phyloP scores from a whole-genome alignment of 2,329 filamentous ascomycete species.

The Diplodia sapinea region DNA sequence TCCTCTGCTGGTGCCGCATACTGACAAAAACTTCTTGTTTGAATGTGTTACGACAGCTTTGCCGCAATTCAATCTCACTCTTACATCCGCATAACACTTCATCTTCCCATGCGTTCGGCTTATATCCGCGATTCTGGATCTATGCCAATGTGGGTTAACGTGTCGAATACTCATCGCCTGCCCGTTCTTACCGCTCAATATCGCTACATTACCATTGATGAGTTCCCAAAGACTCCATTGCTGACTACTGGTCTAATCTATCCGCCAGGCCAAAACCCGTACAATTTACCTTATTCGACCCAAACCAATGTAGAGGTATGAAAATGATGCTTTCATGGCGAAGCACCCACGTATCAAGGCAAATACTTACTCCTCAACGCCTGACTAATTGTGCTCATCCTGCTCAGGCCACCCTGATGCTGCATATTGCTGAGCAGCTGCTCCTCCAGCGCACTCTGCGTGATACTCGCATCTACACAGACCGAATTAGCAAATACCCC shows the following conservation, averaged over 20 bases:
- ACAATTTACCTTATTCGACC: background rate
- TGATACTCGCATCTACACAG: conserved; percentile 74
- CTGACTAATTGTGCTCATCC: conserved; percentile 73
- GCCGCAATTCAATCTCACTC: background rate
- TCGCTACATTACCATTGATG: background rate
- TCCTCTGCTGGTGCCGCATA: background rate
- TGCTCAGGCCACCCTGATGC: conserved; percentile 51
- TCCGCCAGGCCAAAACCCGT: background rate
- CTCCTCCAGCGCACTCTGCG: conserved; percentile 80
- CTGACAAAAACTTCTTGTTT: background rate
- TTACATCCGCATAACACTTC: background rate
- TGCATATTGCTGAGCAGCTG: conserved; percentile 75
- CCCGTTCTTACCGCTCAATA: background rate
- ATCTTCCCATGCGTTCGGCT: background rate
- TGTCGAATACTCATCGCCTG: background rate
- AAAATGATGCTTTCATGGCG: background rate
- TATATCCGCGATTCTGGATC: background rate
- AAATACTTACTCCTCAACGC: conserved; percentile 66
- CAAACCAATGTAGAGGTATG: background rate
- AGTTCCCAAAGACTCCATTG: background rate
- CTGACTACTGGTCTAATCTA: background rate
- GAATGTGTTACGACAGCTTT: background rate
- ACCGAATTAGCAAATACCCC: background rate
- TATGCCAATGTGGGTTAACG: background rate
- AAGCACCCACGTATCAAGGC: background rate